A percentile compares a stretch with the other conserved stretches of the same genome.
Conservation (phyloP, 768 basidiomycete genomes). For the Leccinellum albellum region DNA sequence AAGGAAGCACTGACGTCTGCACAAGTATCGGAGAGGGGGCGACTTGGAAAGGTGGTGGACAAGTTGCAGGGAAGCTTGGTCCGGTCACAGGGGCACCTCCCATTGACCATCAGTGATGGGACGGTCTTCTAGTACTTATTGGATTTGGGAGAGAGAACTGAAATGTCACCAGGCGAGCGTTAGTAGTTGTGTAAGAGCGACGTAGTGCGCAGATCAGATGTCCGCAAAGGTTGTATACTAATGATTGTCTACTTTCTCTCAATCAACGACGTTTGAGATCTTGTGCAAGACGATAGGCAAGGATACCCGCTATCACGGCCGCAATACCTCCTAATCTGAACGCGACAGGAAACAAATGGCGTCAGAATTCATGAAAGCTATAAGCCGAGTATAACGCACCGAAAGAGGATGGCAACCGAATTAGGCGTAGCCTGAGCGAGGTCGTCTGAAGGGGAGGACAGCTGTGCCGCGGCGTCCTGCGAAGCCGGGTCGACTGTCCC, state of each 20-base stretch:
- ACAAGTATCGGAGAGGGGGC: too few species aligned
- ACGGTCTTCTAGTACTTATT: constrained; percentile 59
- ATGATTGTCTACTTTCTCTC: not conserved
- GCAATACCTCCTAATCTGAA: constrained; percentile 55
- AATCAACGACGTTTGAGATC: constrained; percentile 39
- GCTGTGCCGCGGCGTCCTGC: constrained; percentile 5
- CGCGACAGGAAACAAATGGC: not conserved
- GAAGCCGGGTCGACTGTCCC: constrained; percentile 1
- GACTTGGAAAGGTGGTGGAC: too few species aligned
- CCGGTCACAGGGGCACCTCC: too few species aligned
- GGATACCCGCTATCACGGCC: constrained; percentile 50
- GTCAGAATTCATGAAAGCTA: not conserved
- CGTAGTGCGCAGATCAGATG: not conserved
- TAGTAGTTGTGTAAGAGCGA: not conserved
- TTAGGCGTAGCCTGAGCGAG: constrained; percentile 38
- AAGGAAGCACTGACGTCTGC: too few species aligned
- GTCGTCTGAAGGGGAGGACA: constrained; percentile 13
- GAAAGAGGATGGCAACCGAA: constrained; percentile 78
- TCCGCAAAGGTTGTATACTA: not conserved
- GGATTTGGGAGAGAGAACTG: not conserved
- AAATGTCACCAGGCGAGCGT: not conserved
- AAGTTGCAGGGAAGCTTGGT: too few species aligned
- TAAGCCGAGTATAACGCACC: constrained; percentile 38
- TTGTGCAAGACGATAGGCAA: constrained; percentile 51
- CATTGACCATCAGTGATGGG: too few species aligned